Percentiles rank a stretch among this genome's conserved stretches.
Conservation (phyloP, 2,329 filamentous ascomycete species). For the Penicillium sp. region DNA sequence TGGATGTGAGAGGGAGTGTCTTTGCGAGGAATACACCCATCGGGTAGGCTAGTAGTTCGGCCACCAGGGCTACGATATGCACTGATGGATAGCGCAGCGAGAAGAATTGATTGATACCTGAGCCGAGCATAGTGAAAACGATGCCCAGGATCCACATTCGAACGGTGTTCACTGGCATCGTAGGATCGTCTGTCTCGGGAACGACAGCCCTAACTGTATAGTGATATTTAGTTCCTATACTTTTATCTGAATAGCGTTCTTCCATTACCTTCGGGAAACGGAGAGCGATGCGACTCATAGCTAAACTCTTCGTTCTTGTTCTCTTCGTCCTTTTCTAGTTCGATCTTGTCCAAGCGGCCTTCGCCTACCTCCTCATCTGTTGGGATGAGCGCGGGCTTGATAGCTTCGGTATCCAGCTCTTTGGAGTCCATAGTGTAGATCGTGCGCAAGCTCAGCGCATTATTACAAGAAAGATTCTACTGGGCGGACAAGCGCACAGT, state of each 20-base stretch:
- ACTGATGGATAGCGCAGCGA: conserved; percentile 48
- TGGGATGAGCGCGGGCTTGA: conserved; percentile 3
- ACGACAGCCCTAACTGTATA: conserved; percentile 26
- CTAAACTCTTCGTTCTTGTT: conserved; percentile 19
- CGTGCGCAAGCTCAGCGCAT: background rate
- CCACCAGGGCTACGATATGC: conserved; percentile 47
- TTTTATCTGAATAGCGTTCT: background rate
- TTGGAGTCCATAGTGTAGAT: conserved; percentile 12
- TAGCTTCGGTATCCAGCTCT: conserved; percentile 5
- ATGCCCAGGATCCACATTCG: conserved; percentile 48
- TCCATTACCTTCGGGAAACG: conserved; percentile 24
- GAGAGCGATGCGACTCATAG: conserved; percentile 27
- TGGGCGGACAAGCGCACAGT: background rate
- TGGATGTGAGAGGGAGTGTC: conserved; percentile 37
- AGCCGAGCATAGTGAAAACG: conserved; percentile 43
- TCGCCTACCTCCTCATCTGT: conserved; percentile 16
- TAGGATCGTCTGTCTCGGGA: conserved; percentile 29
- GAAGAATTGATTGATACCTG: conserved; percentile 50
- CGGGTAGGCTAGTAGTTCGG: conserved; percentile 47
- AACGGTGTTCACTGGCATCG: conserved; percentile 28
- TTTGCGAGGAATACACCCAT: conserved; percentile 43
- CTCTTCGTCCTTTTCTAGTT: conserved; percentile 4
- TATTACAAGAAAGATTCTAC: background rate
- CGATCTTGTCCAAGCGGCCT: conserved; percentile 9
- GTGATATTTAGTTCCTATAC: background rate